These are phyloP conservation scores for Myotisia sp. DNA, from an alignment of 2,329 filamentous ascomycete species.

Conservation along the genomic window DNA sequence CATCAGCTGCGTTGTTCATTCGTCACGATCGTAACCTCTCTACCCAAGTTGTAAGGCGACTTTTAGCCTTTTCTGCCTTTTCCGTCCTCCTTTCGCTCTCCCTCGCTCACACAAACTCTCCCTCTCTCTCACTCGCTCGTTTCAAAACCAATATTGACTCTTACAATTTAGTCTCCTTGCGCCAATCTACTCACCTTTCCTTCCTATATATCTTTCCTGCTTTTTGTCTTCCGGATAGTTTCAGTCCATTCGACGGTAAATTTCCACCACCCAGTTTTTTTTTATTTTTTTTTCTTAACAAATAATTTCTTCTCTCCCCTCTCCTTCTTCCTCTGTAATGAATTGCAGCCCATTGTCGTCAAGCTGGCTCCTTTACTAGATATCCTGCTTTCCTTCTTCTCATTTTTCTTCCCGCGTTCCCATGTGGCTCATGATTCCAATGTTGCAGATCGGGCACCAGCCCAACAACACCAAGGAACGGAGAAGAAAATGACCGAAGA, in stretches of 20 bases:
- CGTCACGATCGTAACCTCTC: slow-evolving; percentile 7
- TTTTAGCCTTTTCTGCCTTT: slow-evolving; percentile 6
- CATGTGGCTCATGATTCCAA: background rate
- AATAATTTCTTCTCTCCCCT: too few relatives aligned
- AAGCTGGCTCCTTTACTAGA: slow-evolving; percentile 8
- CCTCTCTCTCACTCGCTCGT: background rate
- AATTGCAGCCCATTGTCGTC: background rate
- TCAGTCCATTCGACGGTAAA: background rate
- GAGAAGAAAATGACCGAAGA: slow-evolving; percentile 13
- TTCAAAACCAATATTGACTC: too few relatives aligned
- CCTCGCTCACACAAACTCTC: background rate
- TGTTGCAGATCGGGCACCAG: background rate
- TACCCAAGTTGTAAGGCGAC: slow-evolving; percentile 4
- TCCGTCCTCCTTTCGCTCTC: slow-evolving; percentile 7
- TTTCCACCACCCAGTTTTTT: too few relatives aligned
- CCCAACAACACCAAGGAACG: background rate
- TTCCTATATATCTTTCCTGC: slow-evolving; percentile 6
- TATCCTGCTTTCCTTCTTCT: slow-evolving; percentile 7
- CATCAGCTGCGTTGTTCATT: slow-evolving; percentile 9
- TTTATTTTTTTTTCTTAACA: too few relatives aligned
- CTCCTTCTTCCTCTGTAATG: background rate
- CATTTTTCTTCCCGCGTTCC: slow-evolving; percentile 4
- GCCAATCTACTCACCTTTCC: slow-evolving; percentile 2
- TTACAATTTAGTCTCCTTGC: background rate
- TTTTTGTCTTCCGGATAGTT: slow-evolving; percentile 5